Evolutionary conservation across 2,329 filamentous ascomycete species (phyloP).

Genomic region (Alternaria burnsii): DNA sequence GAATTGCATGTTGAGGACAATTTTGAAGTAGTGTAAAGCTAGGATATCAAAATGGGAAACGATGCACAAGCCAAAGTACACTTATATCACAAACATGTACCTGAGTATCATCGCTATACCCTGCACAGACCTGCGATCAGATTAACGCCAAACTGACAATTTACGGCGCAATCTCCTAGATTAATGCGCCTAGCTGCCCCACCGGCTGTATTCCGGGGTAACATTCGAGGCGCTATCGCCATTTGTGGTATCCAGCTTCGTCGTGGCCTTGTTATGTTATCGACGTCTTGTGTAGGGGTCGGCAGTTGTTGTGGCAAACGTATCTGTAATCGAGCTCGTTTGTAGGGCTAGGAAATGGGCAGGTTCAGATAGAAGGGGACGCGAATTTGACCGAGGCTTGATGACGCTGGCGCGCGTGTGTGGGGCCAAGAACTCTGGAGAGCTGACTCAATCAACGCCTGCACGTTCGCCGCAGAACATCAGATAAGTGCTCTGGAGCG

Average conservation of each 20-base stretch:
- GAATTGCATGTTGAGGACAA: slow-evolving; percentile 28
- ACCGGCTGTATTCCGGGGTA: slow-evolving; percentile 14
- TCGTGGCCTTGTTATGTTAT: slow-evolving; percentile 6
- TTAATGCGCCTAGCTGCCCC: slow-evolving; percentile 11
- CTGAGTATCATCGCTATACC: background rate
- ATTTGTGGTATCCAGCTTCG: background rate
- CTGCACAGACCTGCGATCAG: background rate
- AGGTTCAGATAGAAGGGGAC: background rate
- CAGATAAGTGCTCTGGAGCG: background rate
- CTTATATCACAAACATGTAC: background rate
- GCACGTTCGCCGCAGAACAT: background rate
- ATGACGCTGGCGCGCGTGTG: background rate
- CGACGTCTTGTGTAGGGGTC: background rate
- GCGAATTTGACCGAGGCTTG: background rate
- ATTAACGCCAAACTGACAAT: background rate
- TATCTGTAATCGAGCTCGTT: background rate
- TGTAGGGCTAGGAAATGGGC: background rate
- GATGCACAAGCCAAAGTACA: background rate
- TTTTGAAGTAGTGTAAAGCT: background rate
- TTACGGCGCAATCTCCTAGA: slow-evolving; percentile 10
- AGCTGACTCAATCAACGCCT: background rate
- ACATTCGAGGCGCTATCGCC: slow-evolving; percentile 1
- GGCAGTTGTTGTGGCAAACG: slow-evolving; percentile 10
- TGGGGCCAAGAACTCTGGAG: background rate
- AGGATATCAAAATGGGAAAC: background rate